phyloP scores from a whole-genome alignment of 768 basidiomycete species.

The Amanita molliuscula region DNA sequence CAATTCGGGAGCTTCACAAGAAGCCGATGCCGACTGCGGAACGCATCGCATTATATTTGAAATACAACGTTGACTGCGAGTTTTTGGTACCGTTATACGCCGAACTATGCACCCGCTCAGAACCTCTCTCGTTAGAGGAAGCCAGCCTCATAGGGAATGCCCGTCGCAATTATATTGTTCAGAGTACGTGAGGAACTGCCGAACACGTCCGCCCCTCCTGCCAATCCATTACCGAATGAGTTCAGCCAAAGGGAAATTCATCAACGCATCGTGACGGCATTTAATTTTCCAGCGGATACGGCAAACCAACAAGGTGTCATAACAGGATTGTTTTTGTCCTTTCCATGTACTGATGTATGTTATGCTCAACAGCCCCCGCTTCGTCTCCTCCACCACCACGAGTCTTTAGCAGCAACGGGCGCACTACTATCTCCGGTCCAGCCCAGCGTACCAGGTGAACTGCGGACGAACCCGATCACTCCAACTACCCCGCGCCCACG shows the following conservation, averaged over 20 bases:
- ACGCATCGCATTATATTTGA: slow-evolving; percentile 40
- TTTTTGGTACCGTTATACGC: slow-evolving; percentile 34
- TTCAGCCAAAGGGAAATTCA: background rate
- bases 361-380: background rate
- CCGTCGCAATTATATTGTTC: slow-evolving; percentile 18
- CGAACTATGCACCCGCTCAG: slow-evolving; percentile 25
- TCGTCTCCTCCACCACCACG: background rate
- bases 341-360: background rate
- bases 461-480: background rate
- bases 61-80: slow-evolving; percentile 23
- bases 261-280: background rate
- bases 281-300: background rate
- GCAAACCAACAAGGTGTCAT: background rate
- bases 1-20: slow-evolving; percentile 45
- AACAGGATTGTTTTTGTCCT: background rate
- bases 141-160: slow-evolving; percentile 31
- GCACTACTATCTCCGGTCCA: background rate
- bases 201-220: background rate
- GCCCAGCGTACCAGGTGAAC: background rate
- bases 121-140: slow-evolving; percentile 33
- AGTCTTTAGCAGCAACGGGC: background rate
- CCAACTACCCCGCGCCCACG: background rate
- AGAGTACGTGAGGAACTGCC: background rate
- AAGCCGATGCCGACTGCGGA: slow-evolving; percentile 33
- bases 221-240: background rate